Evolutionary conservation across 2,329 filamentous ascomycete genomes (phyloP), one percentile per base, ranked within the genome.

Genomic region (Fusarium brevicatenulatum): DNA sequence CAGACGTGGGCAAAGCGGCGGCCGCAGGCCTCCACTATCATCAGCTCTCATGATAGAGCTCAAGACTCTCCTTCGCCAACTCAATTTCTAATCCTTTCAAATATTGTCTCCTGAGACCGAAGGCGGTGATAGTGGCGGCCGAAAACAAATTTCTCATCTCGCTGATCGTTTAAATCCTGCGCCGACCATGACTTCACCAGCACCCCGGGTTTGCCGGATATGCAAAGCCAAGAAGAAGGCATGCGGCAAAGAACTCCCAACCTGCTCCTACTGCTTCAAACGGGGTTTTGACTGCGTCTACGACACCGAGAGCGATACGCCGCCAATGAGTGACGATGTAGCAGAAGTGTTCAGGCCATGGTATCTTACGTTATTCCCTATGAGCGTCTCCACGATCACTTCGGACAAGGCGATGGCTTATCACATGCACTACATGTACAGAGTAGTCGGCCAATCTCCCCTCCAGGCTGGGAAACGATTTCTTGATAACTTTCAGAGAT

Each of bases 241-340:
- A 0, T 37, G 49, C 9, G 49, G 23, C 23, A 53, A 53, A 53
- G 49, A 53, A 8, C 9, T 37, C 0, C 49, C 32, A 0, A 15
- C 13, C 12, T 53, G 49, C 5, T 53, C 49, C 0, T 53, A 53
- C 9, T 53, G 49, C n/a, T 53, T 53, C 18, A 53, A 53, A 11
- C 49, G 49, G 0, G 49, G 49, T 3, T 37, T 53, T 4, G 12
- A 53, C 4, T 53, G 49, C 5, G 2, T 16, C 0, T 37, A 53
- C 18, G 49, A 53, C 0, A 16, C 0, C 3, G 49, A 53, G 9
- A 37, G 9, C n/a, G 49, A 53, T 2, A 11, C 23, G 0, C 9
- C 32, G 7, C 19, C 16, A 25, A 10, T 10, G 0, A 37, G 1
- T 0, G n/a, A 37, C 4, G 4, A 4, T 2, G 3, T 0, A 16